phyloP scores from a whole-genome alignment of 2,329 filamentous ascomycete species.

The Xylaria sp. region DNA sequence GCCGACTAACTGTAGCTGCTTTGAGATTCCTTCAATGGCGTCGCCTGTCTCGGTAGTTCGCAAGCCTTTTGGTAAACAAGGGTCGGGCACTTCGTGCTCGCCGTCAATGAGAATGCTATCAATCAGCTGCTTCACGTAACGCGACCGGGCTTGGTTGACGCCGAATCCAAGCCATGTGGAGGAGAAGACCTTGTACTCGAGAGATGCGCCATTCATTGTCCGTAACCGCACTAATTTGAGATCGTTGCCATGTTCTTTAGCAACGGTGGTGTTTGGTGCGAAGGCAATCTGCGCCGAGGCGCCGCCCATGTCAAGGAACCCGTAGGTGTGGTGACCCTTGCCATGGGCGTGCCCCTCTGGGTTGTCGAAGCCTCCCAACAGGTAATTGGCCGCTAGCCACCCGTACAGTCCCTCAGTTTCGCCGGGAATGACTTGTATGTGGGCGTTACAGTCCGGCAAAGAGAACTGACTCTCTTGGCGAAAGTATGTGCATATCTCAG shows the following conservation, averaged over 20 bases:
- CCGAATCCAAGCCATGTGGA: conserved; percentile 97
- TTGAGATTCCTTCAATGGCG: conserved; percentile 46
- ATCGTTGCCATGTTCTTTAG: conserved; percentile 86
- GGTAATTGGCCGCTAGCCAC: conserved; percentile 96
- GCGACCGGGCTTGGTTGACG: conserved; percentile 87
- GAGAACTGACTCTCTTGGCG: conserved; percentile 77
- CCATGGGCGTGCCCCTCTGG: conserved; percentile 78
- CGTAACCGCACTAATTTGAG: conserved; percentile 85
- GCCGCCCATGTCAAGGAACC: conserved; percentile 97
- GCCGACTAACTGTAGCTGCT: conserved; percentile 68
- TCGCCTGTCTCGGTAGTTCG: conserved; percentile 75
- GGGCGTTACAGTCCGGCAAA: conserved; percentile 85
- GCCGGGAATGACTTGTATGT: conserved; percentile 93
- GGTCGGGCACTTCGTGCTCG: conserved; percentile 78
- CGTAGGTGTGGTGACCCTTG: conserved; percentile 91
- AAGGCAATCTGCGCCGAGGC: conserved; percentile 98
- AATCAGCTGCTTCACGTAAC: conserved; percentile 80
- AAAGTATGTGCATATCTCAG: conserved; percentile 83
- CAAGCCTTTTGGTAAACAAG: conserved; percentile 83
- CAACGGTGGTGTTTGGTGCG: conserved; percentile 89
- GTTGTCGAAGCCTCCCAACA: conserved; percentile 87
- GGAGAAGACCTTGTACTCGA: conserved; percentile 90
- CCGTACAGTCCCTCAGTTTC: conserved; percentile 96
- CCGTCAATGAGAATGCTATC: conserved; percentile 66
- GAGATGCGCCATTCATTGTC: conserved; percentile 75